Percentiles rank a stretch among this genome's conserved stretches.
phyloP scores from a whole-genome alignment of 495 filamentous ascomycete genomes.

The Jackrogersella multiformis region DNA sequence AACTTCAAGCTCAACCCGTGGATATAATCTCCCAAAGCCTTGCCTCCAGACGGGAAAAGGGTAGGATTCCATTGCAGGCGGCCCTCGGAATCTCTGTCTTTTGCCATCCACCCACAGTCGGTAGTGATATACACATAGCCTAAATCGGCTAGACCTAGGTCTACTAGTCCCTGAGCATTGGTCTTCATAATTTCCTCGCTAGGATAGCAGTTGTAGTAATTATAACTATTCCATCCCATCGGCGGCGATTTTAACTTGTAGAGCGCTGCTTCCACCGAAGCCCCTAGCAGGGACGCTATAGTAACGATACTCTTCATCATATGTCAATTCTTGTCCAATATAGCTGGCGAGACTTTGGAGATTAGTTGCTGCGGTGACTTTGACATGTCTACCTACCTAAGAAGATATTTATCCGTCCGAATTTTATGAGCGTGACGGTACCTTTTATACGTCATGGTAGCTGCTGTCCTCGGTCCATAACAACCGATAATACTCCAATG shows the following conservation, averaged over 20 bases:
- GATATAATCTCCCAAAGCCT: slow-evolving; percentile 59
- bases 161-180: slow-evolving; percentile 65
- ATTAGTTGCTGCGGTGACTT: not conserved
- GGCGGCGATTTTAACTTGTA: slow-evolving; percentile 34
- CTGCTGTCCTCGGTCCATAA: slow-evolving; percentile 7
- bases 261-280: slow-evolving; percentile 27
- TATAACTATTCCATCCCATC: slow-evolving; percentile 65
- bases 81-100: slow-evolving; percentile 54
- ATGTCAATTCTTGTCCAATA: not conserved
- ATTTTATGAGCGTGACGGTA: not conserved
- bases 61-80: slow-evolving; percentile 64
- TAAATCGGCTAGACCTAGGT: slow-evolving; percentile 58
- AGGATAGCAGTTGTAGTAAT: slow-evolving; percentile 61
- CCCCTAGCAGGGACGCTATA: slow-evolving; percentile 17
- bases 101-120: slow-evolving; percentile 65
- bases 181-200: slow-evolving; percentile 59
- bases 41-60: slow-evolving; percentile 60
- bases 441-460: slow-evolving; percentile 10
- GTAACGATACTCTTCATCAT: slow-evolving; percentile 23
- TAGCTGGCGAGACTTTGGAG: not conserved
- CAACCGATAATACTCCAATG: not conserved
- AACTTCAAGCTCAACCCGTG: slow-evolving; percentile 62
- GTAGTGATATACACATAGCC: slow-evolving; percentile 66
- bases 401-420: not conserved
- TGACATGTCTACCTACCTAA: not conserved